Percentiles rank a stretch among this genome's conserved stretches.
Evolutionary conservation across 2,329 filamentous ascomycete genomes (phyloP).

Genomic region (Neocatenulostroma microsporum): DNA sequence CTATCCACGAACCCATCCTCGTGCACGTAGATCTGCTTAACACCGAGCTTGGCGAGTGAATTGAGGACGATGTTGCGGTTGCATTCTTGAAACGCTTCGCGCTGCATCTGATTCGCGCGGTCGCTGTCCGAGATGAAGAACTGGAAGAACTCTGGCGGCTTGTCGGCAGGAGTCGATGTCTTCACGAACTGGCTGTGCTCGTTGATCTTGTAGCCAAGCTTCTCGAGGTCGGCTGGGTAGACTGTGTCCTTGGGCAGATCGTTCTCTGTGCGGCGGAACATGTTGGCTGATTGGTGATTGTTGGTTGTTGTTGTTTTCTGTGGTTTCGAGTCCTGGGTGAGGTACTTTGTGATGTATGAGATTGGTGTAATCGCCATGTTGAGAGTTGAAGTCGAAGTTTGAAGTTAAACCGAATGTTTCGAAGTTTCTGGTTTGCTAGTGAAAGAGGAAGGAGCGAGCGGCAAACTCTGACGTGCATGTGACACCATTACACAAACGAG

Average conservation of each 20-base stretch:
- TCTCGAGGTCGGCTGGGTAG: constrained; percentile 58
- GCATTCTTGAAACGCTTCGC: constrained; percentile 53
- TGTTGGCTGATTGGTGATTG: constrained; percentile 34
- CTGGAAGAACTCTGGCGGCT: constrained; percentile 61
- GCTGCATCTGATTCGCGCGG: constrained; percentile 69
- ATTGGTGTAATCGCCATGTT: constrained; percentile 1
- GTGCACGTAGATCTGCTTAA: constrained; percentile 22
- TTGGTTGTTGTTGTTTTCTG: constrained; percentile 5
- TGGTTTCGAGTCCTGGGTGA: background rate
- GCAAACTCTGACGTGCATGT: constrained; percentile 1
- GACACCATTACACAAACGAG: no score
- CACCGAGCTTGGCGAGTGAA: constrained; percentile 12
- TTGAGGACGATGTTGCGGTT: constrained; percentile 20
- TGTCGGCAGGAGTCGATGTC: background rate
- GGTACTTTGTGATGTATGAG: no score
- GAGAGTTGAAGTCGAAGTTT: background rate
- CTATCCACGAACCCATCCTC: constrained; percentile 4
- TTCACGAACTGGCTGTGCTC: constrained; percentile 17
- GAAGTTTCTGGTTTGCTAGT: no score
- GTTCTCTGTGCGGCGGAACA: constrained; percentile 67
- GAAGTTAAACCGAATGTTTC: background rate
- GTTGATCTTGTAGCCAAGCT: constrained; percentile 55
- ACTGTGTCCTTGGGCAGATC: constrained; percentile 62
- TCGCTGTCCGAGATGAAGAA: constrained; percentile 65
- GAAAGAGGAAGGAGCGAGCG: constrained; percentile 5